Evolutionary conservation across 768 basidiomycete genomes (phyloP).

Genomic region (Mycena maculata): DNA sequence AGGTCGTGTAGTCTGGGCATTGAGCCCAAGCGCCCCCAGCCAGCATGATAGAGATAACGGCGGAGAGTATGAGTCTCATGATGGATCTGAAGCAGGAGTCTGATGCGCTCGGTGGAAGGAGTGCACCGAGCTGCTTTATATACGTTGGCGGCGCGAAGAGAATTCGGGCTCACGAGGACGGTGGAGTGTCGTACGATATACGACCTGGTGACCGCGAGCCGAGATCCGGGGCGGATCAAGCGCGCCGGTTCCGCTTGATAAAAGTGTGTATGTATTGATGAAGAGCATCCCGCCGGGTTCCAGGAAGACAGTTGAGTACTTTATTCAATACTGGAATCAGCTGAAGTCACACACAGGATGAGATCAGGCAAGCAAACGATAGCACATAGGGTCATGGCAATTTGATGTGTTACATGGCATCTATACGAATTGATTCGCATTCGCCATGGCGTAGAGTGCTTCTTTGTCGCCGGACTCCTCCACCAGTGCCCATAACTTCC

Average conservation of each 20-base stretch:
- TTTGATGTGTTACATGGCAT: no score
- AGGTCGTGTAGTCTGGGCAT: slow-evolving; percentile 59
- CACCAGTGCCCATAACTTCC: slow-evolving; percentile 7
- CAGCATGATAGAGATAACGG: slow-evolving; percentile 24
- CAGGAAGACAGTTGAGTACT: no score
- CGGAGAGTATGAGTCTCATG: slow-evolving; percentile 17
- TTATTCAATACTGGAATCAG: no score
- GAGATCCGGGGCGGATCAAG: no score
- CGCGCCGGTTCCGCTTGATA: no score
- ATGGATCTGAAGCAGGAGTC: not conserved
- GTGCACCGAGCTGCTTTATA: not conserved
- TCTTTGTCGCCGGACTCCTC: slow-evolving; percentile 18
- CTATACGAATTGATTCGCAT: not conserved
- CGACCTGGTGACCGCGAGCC: no score
- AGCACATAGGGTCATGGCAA: no score
- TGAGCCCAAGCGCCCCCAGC: slow-evolving; percentile 40
- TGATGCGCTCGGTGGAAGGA: not conserved
- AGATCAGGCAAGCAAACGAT: no score
- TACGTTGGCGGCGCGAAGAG: not conserved
- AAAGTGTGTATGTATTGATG: no score
- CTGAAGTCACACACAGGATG: no score
- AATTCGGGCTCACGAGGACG: not conserved
- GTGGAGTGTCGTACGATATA: no score
- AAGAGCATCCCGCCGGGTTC: no score
- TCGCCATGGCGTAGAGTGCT: slow-evolving; percentile 2